phyloP scores from a whole-genome alignment of 495 filamentous ascomycete genomes.

The Neurospora tetraspora region DNA sequence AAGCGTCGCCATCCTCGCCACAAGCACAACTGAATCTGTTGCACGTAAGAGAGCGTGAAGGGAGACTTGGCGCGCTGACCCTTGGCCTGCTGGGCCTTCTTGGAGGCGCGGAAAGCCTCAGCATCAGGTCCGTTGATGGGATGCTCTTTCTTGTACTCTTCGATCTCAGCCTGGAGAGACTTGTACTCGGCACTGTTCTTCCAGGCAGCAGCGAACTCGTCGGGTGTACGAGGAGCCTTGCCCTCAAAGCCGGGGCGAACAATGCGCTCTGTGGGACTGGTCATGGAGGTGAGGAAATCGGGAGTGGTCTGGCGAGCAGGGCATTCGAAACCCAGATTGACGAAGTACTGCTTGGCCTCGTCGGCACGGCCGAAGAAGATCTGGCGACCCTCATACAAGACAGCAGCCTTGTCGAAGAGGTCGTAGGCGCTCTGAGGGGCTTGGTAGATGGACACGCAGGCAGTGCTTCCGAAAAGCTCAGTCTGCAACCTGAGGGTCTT shows the following conservation, averaged over 20 bases:
- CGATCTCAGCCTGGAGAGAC: conserved; percentile 58
- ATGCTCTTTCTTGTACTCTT: conserved; percentile 52
- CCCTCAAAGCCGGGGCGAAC: conserved; percentile 55
- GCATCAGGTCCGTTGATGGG: conserved; percentile 55
- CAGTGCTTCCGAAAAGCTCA: conserved; percentile 53
- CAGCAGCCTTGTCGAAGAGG: conserved; percentile 66
- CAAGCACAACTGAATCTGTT: conserved; percentile 67
- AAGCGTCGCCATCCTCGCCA: conserved; percentile 63
- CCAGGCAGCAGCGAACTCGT: conserved; percentile 69
- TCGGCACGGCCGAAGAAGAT: conserved; percentile 65
- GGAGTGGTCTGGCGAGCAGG: conserved; percentile 63
- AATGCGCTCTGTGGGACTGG: conserved; percentile 56
- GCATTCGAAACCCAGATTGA: conserved; percentile 65
- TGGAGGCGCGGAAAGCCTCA: conserved; percentile 58
- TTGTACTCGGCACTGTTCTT: conserved; percentile 60
- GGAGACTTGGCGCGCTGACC: conserved; percentile 55
- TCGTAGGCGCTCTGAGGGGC: conserved; percentile 70
- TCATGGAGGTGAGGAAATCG: conserved; percentile 75
- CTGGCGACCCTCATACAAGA: conserved; percentile 74
- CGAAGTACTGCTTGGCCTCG: conserved; percentile 59
- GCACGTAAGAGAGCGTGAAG: conserved; percentile 62
- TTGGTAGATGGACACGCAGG: conserved; percentile 77
- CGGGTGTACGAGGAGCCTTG: conserved; percentile 57
- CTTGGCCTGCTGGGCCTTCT: conserved; percentile 55
- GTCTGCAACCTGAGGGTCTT: conserved; percentile 57